Base-by-base conservation (phyloP, 352 stramenopile species). In the Phytophthora sp. region DNA sequence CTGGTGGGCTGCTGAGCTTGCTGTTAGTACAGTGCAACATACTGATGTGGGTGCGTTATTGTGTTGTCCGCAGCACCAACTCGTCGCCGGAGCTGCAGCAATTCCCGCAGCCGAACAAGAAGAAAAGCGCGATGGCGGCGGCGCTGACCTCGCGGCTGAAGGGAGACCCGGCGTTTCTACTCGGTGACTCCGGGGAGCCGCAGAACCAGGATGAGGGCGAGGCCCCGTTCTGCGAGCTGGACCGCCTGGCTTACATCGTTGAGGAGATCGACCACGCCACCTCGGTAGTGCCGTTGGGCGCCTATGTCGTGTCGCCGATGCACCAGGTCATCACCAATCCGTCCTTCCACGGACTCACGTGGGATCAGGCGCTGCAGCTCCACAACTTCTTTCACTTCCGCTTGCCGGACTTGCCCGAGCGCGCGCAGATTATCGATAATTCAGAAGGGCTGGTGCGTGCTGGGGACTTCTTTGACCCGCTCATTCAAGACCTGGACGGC, bases 341-440 rank as follows among this genome's bases (percentile, higher is more conserved):
- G 11, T 83, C 74, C 6, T 94, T 94, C 49, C 80, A 82, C 45
- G 86, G 86, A 0, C 77, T 94, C 39, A 71, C 77, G 29, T 89
- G 77, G 71, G 82, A 93, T 8, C 77, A 89, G 31, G 73, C 80
- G 1, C 39, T 67, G 15, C 81, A 90, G 59, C 71, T 91, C 29
- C 79, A 79, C 73, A 93, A 84, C 66, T 94, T 90, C 69, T 91
- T 90, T 57, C 86, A 94, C 66, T 88, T 93, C 21, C 79, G 82
- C 13, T 71, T 82, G 33, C 80, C 86, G 3, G 83, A 90, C 24
- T 42, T 86, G n/a, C 78, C 80, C 1, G 83, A 91, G 44, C 75
- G 79, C 8, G 71, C 76, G 1, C 83, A 82, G 35, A 77, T 80
- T n/a, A 75, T 91, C 12, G 66, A 80, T 47, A 79, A 74, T 16